A percentile compares a stretch with the other conserved stretches of the same genome.
Evolutionary conservation across 139 green algal species (phyloP).

Genomic region (Bryopsis sp.): DNA sequence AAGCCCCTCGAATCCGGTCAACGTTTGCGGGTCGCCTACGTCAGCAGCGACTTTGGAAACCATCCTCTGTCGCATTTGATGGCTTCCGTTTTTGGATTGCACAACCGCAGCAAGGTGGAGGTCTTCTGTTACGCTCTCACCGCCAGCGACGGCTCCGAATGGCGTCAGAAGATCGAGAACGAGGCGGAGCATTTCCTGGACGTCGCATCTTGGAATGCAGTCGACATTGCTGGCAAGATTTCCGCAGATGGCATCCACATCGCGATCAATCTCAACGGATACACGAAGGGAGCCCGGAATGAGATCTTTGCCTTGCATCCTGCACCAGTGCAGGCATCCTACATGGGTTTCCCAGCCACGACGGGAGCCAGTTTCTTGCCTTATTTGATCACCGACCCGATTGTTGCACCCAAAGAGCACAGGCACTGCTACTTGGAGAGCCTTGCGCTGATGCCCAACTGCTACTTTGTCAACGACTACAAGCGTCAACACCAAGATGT

Average conservation of each 20-base stretch:
- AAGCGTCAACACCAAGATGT: slow-evolving; percentile 43
- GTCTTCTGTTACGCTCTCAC: slow-evolving; percentile 82
- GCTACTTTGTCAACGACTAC: slow-evolving; percentile 94
- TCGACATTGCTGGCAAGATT: slow-evolving; percentile 56
- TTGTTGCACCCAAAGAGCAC: slow-evolving; percentile 46
- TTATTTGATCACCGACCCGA: slow-evolving; percentile 77
- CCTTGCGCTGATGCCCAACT: slow-evolving; percentile 77
- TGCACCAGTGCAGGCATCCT: slow-evolving; percentile 70
- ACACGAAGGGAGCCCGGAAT: slow-evolving; percentile 88
- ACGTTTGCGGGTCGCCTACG: slow-evolving; percentile 48
- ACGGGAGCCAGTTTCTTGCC: slow-evolving; percentile 68
- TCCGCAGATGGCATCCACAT: slow-evolving; percentile 63
- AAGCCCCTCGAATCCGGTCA: slow-evolving; percentile 34
- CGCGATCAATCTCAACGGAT: slow-evolving; percentile 83
- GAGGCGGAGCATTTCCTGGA: slow-evolving; percentile 78
- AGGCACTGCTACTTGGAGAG: slow-evolving; percentile 72
- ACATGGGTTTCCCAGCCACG: slow-evolving; percentile 88
- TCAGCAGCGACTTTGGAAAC: slow-evolving; percentile 85
- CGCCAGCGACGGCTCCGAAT: slow-evolving; percentile 63
- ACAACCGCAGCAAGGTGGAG: slow-evolving; percentile 58
- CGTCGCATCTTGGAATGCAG: slow-evolving; percentile 36
- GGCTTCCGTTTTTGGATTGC: slow-evolving; percentile 78
- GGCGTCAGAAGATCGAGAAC: slow-evolving; percentile 55
- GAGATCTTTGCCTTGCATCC: slow-evolving; percentile 84
- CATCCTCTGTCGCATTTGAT: slow-evolving; percentile 88